Percentiles rank a stretch among this genome's conserved stretches.
These are phyloP conservation scores for Sicyos baderoa DNA, from an alignment of 306 rosid species.

Conservation along the genomic window DNA sequence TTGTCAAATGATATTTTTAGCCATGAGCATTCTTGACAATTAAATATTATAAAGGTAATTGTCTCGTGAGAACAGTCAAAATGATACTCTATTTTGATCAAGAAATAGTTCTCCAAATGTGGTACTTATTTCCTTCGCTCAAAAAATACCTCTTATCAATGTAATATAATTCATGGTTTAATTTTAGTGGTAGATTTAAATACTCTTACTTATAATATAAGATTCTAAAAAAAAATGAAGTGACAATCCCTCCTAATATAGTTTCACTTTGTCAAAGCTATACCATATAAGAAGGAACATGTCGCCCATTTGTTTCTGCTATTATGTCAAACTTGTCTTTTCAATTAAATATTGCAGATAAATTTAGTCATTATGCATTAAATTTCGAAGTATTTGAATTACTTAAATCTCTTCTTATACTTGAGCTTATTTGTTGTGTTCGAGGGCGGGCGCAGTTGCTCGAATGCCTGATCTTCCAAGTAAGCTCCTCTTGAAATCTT, in stretches of 20 bases:
- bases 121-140: neutral
- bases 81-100: too few species aligned
- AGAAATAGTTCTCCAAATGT: neutral
- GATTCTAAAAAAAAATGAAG: neutral
- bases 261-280: conserved; percentile 2
- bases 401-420: neutral
- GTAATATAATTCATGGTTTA: too few species aligned
- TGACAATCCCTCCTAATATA: neutral
- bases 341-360: neutral
- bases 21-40: neutral
- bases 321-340: conserved; percentile 4
- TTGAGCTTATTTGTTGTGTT: too few species aligned
- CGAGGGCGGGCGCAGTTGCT: too few species aligned
- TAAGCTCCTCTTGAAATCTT: too few species aligned
- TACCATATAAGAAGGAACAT: conserved; percentile 4
- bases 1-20: neutral
- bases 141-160: neutral
- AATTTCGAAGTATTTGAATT: neutral
- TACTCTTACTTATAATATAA: neutral
- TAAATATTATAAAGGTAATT: too few species aligned
- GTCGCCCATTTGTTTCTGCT: neutral
- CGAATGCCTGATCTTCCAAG: too few species aligned
- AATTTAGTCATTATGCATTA: neutral
- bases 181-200: too few species aligned
- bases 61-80: too few species aligned